A percentile compares a stretch with the other conserved stretches of the same genome.
Evolutionary conservation across 306 rosid species (phyloP).

Genomic region (Pyrus betulifolia): DNA sequence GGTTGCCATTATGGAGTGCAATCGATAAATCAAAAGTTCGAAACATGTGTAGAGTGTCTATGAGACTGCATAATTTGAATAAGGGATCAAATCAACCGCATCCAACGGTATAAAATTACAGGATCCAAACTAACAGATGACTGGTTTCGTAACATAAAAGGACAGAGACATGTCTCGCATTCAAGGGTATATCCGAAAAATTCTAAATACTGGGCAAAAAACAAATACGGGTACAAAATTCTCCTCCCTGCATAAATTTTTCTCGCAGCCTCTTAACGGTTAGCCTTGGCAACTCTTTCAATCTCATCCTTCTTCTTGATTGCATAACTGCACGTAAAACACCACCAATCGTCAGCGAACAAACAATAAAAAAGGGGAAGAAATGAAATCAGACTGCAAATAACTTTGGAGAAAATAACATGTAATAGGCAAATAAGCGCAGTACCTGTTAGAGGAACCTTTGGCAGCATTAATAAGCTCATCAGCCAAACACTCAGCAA

Average conservation of each 20-base stretch:
- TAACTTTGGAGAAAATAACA: neutral
- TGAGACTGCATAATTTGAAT: no score
- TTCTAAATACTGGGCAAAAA: neutral
- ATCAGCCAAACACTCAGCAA: constrained; percentile 48
- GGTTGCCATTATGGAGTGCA: no score
- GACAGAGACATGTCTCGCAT: neutral
- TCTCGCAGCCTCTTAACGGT: constrained; percentile 25
- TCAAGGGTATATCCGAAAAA: neutral
- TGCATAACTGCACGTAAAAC: neutral
- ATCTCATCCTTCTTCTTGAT: neutral
- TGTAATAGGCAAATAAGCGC: neutral
- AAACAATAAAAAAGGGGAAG: neutral
- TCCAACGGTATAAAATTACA: neutral
- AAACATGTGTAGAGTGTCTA: no score
- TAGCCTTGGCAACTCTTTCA: constrained; percentile 47
- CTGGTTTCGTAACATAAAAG: neutral
- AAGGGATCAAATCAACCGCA: neutral
- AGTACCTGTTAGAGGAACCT: constrained; percentile 42
- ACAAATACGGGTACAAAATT: neutral
- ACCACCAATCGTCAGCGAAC: neutral
- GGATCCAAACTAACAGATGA: neutral
- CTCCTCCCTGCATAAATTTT: neutral
- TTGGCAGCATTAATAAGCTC: constrained; percentile 23
- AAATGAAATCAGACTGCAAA: neutral
- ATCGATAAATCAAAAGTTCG: no score